Conservation (phyloP, 2,329 filamentous ascomycete species). For the Aureobasidium sp. region DNA sequence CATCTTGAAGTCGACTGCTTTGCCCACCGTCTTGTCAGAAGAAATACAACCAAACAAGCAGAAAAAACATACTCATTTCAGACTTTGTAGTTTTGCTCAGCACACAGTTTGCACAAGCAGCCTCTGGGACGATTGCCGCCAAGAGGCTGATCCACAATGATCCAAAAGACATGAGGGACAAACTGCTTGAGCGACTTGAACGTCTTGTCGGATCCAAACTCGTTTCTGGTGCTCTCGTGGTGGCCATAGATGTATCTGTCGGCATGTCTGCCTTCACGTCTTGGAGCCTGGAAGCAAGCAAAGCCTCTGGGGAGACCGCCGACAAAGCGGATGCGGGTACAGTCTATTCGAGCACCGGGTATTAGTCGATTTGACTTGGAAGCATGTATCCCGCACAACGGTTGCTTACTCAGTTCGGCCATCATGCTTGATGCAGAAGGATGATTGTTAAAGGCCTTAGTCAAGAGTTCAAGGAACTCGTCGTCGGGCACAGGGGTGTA, state of each 20-base stretch:
- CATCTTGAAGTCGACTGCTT: no score
- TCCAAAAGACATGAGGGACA: background rate
- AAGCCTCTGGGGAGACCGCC: background rate
- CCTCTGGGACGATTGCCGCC: background rate
- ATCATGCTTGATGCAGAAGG: background rate
- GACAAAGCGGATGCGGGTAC: background rate
- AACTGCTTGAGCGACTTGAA: background rate
- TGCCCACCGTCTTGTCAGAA: no score
- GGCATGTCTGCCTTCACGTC: background rate
- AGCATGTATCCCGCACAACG: background rate
- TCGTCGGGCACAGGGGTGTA: background rate
- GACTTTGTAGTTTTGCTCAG: background rate
- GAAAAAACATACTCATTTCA: no score
- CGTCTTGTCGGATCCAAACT: background rate
- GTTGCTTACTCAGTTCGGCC: background rate
- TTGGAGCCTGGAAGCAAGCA: background rate
- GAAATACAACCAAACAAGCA: no score
- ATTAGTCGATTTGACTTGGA: background rate
- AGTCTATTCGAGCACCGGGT: background rate
- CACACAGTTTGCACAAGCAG: background rate
- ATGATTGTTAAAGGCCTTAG: background rate
- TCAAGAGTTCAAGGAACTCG: background rate
- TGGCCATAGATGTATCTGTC: background rate
- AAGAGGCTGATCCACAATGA: background rate
- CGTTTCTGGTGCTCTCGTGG: background rate